phyloP scores from a whole-genome alignment of 371 early-diverging fungal species.

The Nosema muscidifuracis region DNA sequence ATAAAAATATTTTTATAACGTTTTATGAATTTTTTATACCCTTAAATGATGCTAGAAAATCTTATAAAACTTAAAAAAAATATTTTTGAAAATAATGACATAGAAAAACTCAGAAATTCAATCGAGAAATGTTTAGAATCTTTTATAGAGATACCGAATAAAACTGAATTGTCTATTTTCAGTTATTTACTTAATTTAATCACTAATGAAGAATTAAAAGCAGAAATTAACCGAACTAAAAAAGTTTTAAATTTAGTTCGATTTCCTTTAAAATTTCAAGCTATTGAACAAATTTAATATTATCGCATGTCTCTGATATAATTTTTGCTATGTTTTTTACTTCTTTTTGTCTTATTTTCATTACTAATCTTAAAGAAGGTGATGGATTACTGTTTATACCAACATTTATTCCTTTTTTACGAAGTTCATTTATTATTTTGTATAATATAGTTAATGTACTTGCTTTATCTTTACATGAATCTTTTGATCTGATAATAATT shows the following conservation, averaged over 20 bases:
- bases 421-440: slow-evolving; percentile 6
- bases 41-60: not conserved
- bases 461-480: not conserved
- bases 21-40: too few species aligned
- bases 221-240: not conserved
- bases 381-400: slow-evolving; percentile 38
- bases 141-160: not conserved
- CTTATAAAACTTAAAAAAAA: not conserved
- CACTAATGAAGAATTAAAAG: not conserved
- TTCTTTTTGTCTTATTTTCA: slow-evolving; percentile 33
- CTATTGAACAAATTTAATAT: slow-evolving; percentile 6
- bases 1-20: too few species aligned
- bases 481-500: slow-evolving; percentile 23
- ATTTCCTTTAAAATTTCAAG: slow-evolving; percentile 31
- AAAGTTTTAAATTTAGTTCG: slow-evolving; percentile 26
- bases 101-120: not conserved
- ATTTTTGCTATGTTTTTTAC: slow-evolving; percentile 4
- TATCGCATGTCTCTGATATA: slow-evolving; percentile 11
- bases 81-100: not conserved
- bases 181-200: not conserved
- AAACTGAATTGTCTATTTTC: not conserved
- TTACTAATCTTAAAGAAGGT: slow-evolving; percentile 31
- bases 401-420: not conserved
- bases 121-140: not conserved
- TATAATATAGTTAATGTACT: not conserved